Base-by-base conservation (phyloP, 1,139 yeast species). In the Suhomyces guaymorum region DNA sequence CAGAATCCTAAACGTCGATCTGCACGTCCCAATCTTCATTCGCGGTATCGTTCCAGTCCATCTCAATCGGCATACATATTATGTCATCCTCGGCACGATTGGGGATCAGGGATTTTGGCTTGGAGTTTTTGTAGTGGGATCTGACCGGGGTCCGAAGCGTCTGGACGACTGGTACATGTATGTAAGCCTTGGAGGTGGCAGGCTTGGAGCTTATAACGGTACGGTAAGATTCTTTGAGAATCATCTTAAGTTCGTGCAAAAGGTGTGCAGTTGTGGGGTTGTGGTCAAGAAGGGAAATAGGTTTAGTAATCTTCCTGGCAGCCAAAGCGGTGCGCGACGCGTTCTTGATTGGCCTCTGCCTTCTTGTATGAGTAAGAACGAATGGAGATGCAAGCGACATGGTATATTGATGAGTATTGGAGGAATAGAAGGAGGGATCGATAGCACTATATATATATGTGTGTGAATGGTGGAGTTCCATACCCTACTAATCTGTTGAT, bases 11-110 rank as follows among this genome's bases (percentile, higher is more conserved):
- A 10, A 35, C 18, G 19, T 35, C 38, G 20, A 31, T 21, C 26
- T 32, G 27, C 22, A 25, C 17, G 12, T 35, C 35, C 39, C 39
- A 35, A 22, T 26, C 39, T n/a, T 29, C 33, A 9, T 20, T 5
- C 10, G 27, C 17, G 4, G 15, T 15, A 16, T 35, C 38, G 13
- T 15, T 21, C 34, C 35, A 30, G 16, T 37, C 37, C 12, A 37
- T 30, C 5, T 37, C 40, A 18, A 37, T 37, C 25, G 40, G 30
- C 15, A 37, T 18, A 28, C 36, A 36, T 15, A 23, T 25, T 21
- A 36, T 29, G 23, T 22, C 20, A 27, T 36, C 39, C 9, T 15
- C 28, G 8, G 25, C 3, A 12, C 12, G 25, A 9, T 5, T 12
- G 6, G 5, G 23, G n/a, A 12, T 4, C 12, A 11, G 14, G n/a